phyloP scores from a whole-genome alignment of 805 yeast species.

The Kuraishia borneana region DNA sequence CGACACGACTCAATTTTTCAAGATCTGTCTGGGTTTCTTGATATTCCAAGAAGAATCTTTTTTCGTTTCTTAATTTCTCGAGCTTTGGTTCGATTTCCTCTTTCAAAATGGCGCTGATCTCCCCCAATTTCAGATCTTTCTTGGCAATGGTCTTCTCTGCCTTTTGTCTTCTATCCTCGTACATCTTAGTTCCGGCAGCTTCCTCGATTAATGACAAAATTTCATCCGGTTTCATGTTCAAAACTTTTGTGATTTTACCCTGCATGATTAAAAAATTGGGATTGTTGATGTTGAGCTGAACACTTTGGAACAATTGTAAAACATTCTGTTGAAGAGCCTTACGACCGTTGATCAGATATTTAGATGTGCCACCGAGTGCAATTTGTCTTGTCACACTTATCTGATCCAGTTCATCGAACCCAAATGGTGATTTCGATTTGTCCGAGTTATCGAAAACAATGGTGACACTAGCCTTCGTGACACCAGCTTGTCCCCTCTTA shows the following conservation, averaged over 20 bases:
- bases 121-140: constrained; percentile 75
- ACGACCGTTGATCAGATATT: constrained; percentile 90
- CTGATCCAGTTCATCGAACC: constrained; percentile 65
- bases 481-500: constrained; percentile 97
- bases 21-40: constrained; percentile 76
- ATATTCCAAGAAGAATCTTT: constrained; percentile 71
- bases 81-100: constrained; percentile 94
- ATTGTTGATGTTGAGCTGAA: constrained; percentile 90
- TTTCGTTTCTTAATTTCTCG: constrained; percentile 69
- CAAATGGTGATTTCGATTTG: constrained; percentile 68
- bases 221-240: constrained; percentile 92
- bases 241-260: constrained; percentile 93
- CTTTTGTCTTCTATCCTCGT: constrained; percentile 85
- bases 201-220: constrained; percentile 88
- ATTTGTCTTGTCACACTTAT: constrained; percentile 90
- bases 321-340: constrained; percentile 93
- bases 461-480: constrained; percentile 92
- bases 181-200: constrained; percentile 96
- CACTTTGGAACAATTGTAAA: constrained; percentile 81
- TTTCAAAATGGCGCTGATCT: constrained; percentile 56
- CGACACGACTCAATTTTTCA: constrained; percentile 63
- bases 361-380: constrained; percentile 82
- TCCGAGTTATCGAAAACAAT: constrained; percentile 89
- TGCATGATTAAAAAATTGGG: constrained; percentile 98
- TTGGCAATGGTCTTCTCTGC: constrained; percentile 88